Evolutionary conservation across 768 basidiomycete species (phyloP), one percentile per base, ranked within the genome.

Genomic region (Scleroderma bovista): DNA sequence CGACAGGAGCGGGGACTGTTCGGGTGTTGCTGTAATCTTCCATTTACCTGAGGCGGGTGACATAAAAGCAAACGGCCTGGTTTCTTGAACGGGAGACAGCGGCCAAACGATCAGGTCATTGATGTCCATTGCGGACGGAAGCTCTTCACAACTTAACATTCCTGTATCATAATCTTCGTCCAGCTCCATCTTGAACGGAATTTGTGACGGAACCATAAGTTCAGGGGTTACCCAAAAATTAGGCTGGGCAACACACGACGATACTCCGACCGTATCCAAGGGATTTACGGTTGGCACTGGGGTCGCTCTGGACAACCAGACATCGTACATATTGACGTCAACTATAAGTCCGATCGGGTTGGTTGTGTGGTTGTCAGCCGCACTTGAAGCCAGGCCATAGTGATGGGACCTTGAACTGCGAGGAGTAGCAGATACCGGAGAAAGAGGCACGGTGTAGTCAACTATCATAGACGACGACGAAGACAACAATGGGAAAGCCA

Each of bases 241-340:
- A 29, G 26, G 26, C 26, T 29, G 26, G 26, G 9, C 26, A 4
- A 9, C 9, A 29, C 26, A 29, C 26, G 26, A n/a, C n/a, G n/a
- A n/a, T n/a, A n/a, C 26, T 29, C 26, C 5, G 26, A 29, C 9
- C 19, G 72, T 67, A 29, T 73, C 69, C 29, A 68, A 52, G 19
- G 76, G 75, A 55, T 77, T 68, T 44, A 78, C 62, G 24, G 71
- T 64, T 6, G 54, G 37, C 34, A 52, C 49, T 26, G 57, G 57
- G 3, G 51, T 31, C 8, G 60, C 56, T 23, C 50, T 50, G 16
- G 52, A 47, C 22, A 58, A 50, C 41, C 59, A 53, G 6, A 38
- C 46, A 20, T 66, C 58, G 49, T 66, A 68, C 65, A 70, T 66
- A 38, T 73, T 74, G 22, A 71, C 53, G 42, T 66, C 65, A 51